These are phyloP conservation scores for Tephrocybe sp. DNA, from an alignment of 768 basidiomycete genomes.

Conservation along the genomic window DNA sequence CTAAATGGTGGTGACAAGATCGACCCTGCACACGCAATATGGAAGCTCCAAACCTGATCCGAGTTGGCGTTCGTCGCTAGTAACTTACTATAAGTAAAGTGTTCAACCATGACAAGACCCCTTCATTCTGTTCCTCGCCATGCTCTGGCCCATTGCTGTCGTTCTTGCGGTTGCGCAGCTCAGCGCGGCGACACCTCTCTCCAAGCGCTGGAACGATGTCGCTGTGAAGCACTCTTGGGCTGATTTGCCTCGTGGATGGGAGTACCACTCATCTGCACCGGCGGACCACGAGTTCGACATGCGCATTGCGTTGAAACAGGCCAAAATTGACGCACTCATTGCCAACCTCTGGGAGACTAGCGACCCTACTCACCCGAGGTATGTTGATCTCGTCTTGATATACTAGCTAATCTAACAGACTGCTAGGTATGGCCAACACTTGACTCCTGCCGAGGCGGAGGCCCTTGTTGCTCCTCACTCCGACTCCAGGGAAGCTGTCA, in stretches of 20 bases:
- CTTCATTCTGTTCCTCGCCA: constrained; percentile 5
- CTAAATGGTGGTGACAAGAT: no score
- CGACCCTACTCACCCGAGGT: constrained; percentile 51
- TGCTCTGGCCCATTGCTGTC: constrained; percentile 31
- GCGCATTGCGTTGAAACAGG: constrained; percentile 56
- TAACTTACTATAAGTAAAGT: no score
- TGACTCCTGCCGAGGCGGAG: constrained; percentile 58
- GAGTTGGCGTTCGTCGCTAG: no score
- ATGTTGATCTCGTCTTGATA: constrained; percentile 10
- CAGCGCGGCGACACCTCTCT: constrained; percentile 38
- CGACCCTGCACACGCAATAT: no score
- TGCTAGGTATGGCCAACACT: constrained; percentile 56
- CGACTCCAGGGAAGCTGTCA: constrained; percentile 47
- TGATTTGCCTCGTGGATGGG: constrained; percentile 54
- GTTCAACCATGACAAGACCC: no score
- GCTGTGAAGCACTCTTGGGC: constrained; percentile 53
- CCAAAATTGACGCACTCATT: constrained; percentile 50
- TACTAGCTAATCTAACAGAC: neutral
- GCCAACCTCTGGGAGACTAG: constrained; percentile 53
- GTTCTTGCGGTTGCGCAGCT: constrained; percentile 38
- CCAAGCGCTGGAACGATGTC: constrained; percentile 48
- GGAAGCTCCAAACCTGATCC: no score
- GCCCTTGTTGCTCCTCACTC: constrained; percentile 53
- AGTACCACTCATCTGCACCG: constrained; percentile 40
- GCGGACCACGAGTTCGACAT: constrained; percentile 48